phyloP scores from a whole-genome alignment of 208 protist species.

The Wallacemonas sp. region DNA sequence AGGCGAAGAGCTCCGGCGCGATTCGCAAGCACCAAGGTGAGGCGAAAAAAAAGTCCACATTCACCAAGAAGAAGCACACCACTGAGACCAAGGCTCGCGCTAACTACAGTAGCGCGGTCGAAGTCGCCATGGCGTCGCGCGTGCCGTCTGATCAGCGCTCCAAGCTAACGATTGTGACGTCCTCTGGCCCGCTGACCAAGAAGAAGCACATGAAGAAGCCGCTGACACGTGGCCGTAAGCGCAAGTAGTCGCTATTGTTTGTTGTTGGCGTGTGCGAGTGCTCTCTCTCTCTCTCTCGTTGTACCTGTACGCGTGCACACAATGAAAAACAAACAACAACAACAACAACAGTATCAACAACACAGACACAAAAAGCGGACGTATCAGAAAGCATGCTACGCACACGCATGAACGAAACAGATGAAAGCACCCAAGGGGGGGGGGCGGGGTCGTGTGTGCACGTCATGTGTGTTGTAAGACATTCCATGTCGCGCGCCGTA shows the following conservation, averaged over 20 bases:
- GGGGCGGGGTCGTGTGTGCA: too few species aligned
- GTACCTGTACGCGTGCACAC: too few species aligned
- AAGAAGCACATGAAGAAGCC: slow-evolving; percentile 89
- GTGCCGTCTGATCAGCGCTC: slow-evolving; percentile 87
- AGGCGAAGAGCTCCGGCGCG: slow-evolving; percentile 78
- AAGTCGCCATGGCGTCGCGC: slow-evolving; percentile 84
- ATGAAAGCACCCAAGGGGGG: too few species aligned
- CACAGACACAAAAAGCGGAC: background rate
- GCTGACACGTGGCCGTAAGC: slow-evolving; percentile 77
- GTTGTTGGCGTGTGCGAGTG: background rate
- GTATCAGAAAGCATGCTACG: too few species aligned
- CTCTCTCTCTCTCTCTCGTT: background rate
- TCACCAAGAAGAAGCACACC: slow-evolving; percentile 63
- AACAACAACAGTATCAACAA: background rate
- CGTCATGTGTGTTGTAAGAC: too few species aligned
- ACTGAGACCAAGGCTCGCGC: slow-evolving; percentile 62
- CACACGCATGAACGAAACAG: background rate
- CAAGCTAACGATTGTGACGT: slow-evolving; percentile 80
- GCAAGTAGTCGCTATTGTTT: slow-evolving; percentile 19
- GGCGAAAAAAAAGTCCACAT: slow-evolving; percentile 77
- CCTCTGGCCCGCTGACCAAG: slow-evolving; percentile 32
- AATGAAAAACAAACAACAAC: slow-evolving; percentile 7
- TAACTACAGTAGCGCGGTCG: slow-evolving; percentile 81
- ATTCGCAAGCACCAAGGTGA: slow-evolving; percentile 85
- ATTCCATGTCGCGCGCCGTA: too few species aligned